Evolutionary conservation across 352 stramenopile species (phyloP).

Genomic region (Globisporangium spinosum): DNA sequence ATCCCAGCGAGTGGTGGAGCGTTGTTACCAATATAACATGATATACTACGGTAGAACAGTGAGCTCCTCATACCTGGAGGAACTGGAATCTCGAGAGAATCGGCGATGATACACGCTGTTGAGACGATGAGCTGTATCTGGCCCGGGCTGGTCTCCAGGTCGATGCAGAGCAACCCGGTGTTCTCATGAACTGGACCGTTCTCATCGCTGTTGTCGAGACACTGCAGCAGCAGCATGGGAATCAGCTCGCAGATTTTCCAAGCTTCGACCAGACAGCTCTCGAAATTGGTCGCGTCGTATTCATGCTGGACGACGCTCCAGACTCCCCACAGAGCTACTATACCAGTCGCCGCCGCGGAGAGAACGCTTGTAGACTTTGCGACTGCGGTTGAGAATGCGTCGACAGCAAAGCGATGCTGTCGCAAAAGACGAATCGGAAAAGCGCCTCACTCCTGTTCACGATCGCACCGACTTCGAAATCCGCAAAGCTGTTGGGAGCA

Average conservation of each 20-base stretch:
- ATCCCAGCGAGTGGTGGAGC: no score
- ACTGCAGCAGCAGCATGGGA: neutral
- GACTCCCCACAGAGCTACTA: slow-evolving; percentile 11
- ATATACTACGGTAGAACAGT: neutral
- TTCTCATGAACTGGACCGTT: neutral
- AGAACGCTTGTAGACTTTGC: neutral
- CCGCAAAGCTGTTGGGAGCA: neutral
- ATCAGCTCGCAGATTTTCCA: slow-evolving; percentile 26
- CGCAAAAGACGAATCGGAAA: slow-evolving; percentile 7
- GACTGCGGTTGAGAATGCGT: slow-evolving; percentile 6
- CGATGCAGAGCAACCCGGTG: slow-evolving; percentile 11
- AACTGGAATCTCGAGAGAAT: slow-evolving; percentile 22
- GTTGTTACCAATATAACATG: neutral
- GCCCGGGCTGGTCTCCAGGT: slow-evolving; percentile 13
- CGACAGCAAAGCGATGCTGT: slow-evolving; percentile 3
- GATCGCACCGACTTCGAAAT: slow-evolving; percentile 14
- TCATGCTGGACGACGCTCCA: slow-evolving; percentile 22
- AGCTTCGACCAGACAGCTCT: slow-evolving; percentile 17
- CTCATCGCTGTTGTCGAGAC: neutral
- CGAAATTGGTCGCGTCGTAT: slow-evolving; percentile 17
- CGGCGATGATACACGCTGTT: slow-evolving; percentile 30
- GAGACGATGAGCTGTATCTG: slow-evolving; percentile 27
- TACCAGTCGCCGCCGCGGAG: neutral
- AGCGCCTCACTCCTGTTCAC: neutral
- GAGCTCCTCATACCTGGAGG: slow-evolving; percentile 22